Evolutionary conservation across 2,329 filamentous ascomycete genomes (phyloP).

Genomic region (Neodidymelliopsis sp.): DNA sequence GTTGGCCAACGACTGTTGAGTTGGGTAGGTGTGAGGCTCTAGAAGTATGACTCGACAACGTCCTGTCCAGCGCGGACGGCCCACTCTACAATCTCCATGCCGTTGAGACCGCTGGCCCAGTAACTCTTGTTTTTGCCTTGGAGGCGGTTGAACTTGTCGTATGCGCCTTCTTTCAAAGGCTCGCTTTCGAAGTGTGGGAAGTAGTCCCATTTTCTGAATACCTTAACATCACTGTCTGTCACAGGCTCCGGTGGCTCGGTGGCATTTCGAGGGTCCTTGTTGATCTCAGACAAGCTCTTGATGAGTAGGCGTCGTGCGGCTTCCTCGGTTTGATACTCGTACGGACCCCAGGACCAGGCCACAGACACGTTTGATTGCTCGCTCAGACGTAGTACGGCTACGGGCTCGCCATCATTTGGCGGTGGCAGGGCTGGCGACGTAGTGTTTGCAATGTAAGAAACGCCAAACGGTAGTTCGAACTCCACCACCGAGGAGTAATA

Average conservation of each 20-base stretch:
- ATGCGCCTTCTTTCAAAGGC: conserved; percentile 37
- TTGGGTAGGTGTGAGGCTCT: not conserved
- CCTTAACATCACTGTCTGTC: conserved; percentile 35
- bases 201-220: conserved; percentile 50
- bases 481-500: conserved; percentile 48
- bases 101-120: conserved; percentile 47
- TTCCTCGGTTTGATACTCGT: conserved; percentile 41
- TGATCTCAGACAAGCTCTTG: conserved; percentile 43
- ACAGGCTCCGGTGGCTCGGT: conserved; percentile 31
- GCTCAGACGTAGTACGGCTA: conserved; percentile 45
- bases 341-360: conserved; percentile 49
- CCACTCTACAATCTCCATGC: conserved; percentile 51
- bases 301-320: conserved; percentile 36
- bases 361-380: conserved; percentile 41
- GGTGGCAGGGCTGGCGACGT: conserved; percentile 36
- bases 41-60: conserved; percentile 46
- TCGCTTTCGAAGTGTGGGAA: conserved; percentile 47
- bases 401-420: conserved; percentile 43
- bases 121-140: conserved; percentile 49
- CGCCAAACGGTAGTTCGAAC: conserved; percentile 45
- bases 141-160: conserved; percentile 42
- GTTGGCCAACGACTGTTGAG: not conserved
- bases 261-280: conserved; percentile 48
- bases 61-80: conserved; percentile 46
- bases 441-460: conserved; percentile 44